Conservation (phyloP, 2,329 filamentous ascomycete species). For the Cryphonectria parasitica region DNA sequence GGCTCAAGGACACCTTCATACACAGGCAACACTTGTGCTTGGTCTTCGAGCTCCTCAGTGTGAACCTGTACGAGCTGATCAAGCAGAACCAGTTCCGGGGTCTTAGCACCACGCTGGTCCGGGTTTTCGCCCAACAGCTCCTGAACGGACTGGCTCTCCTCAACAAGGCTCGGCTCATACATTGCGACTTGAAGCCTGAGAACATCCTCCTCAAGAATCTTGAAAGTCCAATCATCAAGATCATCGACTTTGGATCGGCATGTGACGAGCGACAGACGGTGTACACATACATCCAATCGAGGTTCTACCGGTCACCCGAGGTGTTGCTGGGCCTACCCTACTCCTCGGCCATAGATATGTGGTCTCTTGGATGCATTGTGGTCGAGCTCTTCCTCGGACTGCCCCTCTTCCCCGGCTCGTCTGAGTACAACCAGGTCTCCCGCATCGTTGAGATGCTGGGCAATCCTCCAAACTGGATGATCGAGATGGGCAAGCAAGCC, state of each 20-base stretch:
- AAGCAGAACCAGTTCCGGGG: constrained; percentile 99
- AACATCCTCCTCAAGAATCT: constrained; percentile 98
- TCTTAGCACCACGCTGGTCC: constrained; percentile 92
- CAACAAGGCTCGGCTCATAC: constrained; percentile 95
- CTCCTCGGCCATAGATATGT: constrained; percentile 99
- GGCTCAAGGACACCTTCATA: constrained; percentile 97
- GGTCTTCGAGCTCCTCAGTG: constrained; percentile 93
- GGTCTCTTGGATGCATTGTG: constrained; percentile 97
- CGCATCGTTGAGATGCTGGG: constrained; percentile 98
- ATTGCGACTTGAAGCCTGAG: constrained; percentile 97
- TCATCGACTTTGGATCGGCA: constrained; percentile 98
- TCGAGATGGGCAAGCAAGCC: constrained; percentile 97
- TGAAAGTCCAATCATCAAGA: constrained; percentile 99
- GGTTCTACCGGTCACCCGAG: constrained; percentile 97
- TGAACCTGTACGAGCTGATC: constrained; percentile 97
- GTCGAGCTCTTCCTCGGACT: constrained; percentile 95
- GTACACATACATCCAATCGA: constrained; percentile 98
- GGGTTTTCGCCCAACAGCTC: constrained; percentile 96
- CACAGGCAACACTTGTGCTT: constrained; percentile 95
- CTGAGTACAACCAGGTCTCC: constrained; percentile 97
- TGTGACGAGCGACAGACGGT: constrained; percentile 98
- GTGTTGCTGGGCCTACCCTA: constrained; percentile 95
- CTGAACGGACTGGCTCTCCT: constrained; percentile 89
- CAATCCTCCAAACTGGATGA: constrained; percentile 96
- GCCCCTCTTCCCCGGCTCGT: constrained; percentile 93